Evolutionary conservation across 164 flowering plant species (phyloP), one percentile per base, ranked within the genome.

Genomic region (Santalum album): DNA sequence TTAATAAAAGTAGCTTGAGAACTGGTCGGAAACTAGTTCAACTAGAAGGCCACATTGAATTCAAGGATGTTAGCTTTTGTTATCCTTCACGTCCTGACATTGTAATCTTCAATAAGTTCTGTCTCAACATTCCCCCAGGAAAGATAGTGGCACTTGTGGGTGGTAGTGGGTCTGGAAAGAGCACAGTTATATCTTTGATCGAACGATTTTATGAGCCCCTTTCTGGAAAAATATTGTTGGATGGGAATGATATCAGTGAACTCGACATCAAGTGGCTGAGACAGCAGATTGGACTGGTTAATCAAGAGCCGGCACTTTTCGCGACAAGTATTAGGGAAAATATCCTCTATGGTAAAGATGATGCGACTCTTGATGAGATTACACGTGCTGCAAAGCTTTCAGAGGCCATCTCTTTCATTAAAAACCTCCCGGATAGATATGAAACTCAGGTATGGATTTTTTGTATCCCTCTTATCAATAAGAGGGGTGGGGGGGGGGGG

Each of bases 81-180:
- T 92, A 92, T 65, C 99, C 99, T 1, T 89, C 96, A 54, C 94
- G 99, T 12, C 95, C 88, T 0, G 88, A 92, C 54, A 81, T 81
- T 22, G n/a, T 51, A 48, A 79, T 92, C 58, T 87, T 89, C 58
- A 47, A 87, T 44, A 76, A 68, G 62, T 64, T 92, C 19, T 21
- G 66, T 55, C 78, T 92, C 0, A 73, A 89, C 27, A 83, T 92
- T 42, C 88, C 96, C 38, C 23, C 92, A 1, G 99, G 95, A 15
- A 92, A 92, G 68, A 76, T 89, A 39, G 80, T 89, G 25, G 99
- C 96, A 12, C 87, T 92, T 25, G 99, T 92, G 0, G 99, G 99
- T 52, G 96, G 95, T 52, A 89, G 97, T 65, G 99, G 99, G 22
- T 89, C 95, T 2, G 99, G 99, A 34, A 92, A 92, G 77, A 92